Percentiles rank a stretch among this genome's conserved stretches.
These are phyloP conservation scores for Lipomyces japonicus DNA, from an alignment of 805 yeast species.

Conservation along the genomic window DNA sequence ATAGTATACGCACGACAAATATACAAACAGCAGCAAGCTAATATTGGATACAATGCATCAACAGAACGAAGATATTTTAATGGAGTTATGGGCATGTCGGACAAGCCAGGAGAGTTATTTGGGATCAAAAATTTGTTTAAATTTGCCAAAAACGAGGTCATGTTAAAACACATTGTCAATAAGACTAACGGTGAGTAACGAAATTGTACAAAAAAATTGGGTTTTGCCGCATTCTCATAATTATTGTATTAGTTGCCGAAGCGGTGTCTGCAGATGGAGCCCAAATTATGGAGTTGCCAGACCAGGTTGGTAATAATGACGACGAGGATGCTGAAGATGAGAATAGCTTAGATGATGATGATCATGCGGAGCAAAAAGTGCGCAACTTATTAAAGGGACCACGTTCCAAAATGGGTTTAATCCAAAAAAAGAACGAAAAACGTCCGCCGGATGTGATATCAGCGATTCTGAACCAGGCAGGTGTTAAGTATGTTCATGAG, in stretches of 20 bases:
- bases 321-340: not conserved
- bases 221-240: too few relatives aligned
- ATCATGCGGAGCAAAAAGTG: not conserved
- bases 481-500: constrained; percentile 21
- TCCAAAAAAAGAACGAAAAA: not conserved
- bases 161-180: constrained; percentile 14
- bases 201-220: too few relatives aligned
- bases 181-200: too few relatives aligned
- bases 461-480: constrained; percentile 21
- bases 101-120: constrained; percentile 17
- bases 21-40: constrained; percentile 27
- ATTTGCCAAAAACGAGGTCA: not conserved
- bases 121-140: constrained; percentile 16
- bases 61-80: constrained; percentile 21
- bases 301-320: not conserved
- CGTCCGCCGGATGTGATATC: constrained; percentile 15
- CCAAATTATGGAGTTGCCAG: constrained; percentile 6
- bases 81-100: constrained; percentile 15
- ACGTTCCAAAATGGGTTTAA: too few relatives aligned
- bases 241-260: constrained; percentile 20
- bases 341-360: not conserved
- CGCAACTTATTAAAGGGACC: too few relatives aligned
- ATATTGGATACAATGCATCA: constrained; percentile 22
- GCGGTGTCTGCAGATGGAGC: constrained; percentile 10
- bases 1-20: constrained; percentile 25